These are phyloP conservation scores for Amanita jacksonii DNA, from an alignment of 768 basidiomycete species.

Conservation along the genomic window DNA sequence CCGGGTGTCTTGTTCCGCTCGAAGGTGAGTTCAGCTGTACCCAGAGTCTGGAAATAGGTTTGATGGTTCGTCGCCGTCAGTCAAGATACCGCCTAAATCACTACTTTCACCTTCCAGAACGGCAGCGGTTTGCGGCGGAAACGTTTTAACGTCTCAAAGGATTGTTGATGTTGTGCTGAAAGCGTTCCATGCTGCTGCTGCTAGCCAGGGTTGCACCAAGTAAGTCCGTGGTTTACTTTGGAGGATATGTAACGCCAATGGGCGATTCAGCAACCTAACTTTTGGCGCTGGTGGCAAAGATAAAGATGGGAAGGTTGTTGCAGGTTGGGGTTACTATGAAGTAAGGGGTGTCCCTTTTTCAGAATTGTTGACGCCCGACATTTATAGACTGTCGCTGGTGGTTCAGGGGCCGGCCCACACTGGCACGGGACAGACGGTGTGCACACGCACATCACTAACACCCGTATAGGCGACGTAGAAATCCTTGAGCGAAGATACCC, in stretches of 20 bases:
- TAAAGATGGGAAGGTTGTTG: slow-evolving; percentile 59
- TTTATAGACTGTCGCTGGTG: slow-evolving; percentile 82
- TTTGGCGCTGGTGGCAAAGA: slow-evolving; percentile 88
- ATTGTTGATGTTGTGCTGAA: slow-evolving; percentile 91
- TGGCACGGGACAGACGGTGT: slow-evolving; percentile 95
- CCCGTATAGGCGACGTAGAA: slow-evolving; percentile 88
- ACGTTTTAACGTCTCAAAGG: slow-evolving; percentile 86
- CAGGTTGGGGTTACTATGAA: slow-evolving; percentile 91
- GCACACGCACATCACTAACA: slow-evolving; percentile 91
- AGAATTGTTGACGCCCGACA: slow-evolving; percentile 6
- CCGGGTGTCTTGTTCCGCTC: slow-evolving; percentile 85
- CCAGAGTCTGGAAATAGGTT: neutral
- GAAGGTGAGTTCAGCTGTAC: slow-evolving; percentile 39
- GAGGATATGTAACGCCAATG: neutral
- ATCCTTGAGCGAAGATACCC: slow-evolving; percentile 92
- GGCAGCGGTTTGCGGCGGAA: slow-evolving; percentile 89
- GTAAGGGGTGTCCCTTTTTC: slow-evolving; percentile 22
- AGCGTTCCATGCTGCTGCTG: slow-evolving; percentile 86
- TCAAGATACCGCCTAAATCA: slow-evolving; percentile 73
- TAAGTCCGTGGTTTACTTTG: slow-evolving; percentile 24
- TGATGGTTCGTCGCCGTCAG: slow-evolving; percentile 22
- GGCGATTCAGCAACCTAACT: slow-evolving; percentile 59
- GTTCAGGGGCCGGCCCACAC: slow-evolving; percentile 78
- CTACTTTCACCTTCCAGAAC: slow-evolving; percentile 76
- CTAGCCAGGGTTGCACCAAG: slow-evolving; percentile 93